Evolutionary conservation across 371 early-diverging fungal species (phyloP).

Genomic region (Mortierella sp.): DNA sequence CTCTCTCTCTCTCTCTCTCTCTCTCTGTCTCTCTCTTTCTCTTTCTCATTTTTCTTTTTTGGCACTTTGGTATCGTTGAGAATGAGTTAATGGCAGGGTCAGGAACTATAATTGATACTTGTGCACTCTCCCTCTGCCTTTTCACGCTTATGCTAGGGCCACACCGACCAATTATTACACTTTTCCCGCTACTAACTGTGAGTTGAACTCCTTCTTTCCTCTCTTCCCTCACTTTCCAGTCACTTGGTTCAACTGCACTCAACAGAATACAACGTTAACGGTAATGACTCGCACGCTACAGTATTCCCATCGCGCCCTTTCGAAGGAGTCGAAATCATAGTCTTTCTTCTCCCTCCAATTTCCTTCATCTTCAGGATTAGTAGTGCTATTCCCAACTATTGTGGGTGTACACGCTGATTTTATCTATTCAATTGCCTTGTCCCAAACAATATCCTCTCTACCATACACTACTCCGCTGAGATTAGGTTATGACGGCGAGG

Average conservation of each 20-base stretch:
- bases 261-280: not conserved
- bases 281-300: not conserved
- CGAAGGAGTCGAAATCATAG: not conserved
- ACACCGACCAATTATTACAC: not conserved
- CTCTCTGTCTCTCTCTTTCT: too few relatives aligned
- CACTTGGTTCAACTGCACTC: not conserved
- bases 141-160: not conserved
- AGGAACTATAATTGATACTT: not conserved
- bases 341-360: not conserved
- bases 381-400: not conserved
- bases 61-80: not conserved
- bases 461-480: too few relatives aligned
- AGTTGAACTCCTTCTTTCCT: not conserved
- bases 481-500: too few relatives aligned
- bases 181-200: not conserved
- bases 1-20: not conserved
- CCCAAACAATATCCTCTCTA: too few relatives aligned
- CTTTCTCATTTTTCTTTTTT: too few relatives aligned
- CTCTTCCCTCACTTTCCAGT: not conserved
- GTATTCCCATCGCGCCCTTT: not conserved
- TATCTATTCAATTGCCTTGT: not conserved
- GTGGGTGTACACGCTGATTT: not conserved
- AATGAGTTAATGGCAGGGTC: not conserved
- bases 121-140: not conserved
- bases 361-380: not conserved